phyloP scores from a whole-genome alignment of 148 eudicot genomes.

The Suaeda aralocaspica region DNA sequence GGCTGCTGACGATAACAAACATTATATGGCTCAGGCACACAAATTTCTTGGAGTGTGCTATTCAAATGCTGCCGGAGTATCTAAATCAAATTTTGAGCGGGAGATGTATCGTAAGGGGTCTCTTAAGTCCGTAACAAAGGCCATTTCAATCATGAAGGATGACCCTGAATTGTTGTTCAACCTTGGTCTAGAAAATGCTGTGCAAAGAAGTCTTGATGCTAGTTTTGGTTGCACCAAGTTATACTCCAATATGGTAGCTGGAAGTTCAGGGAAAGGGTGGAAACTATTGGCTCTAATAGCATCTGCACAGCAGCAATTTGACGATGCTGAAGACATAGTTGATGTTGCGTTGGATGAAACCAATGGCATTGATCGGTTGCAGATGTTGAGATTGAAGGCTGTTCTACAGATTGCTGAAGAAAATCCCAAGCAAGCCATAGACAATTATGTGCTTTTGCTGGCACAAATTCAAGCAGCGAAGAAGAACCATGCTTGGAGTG shows the following conservation, averaged over 20 bases:
- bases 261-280: constrained; percentile 60
- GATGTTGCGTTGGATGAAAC: constrained; percentile 82
- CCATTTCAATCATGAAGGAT: constrained; percentile 31
- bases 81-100: constrained; percentile 52
- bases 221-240: constrained; percentile 59
- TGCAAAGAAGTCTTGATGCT: constrained; percentile 59
- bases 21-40: constrained; percentile 54
- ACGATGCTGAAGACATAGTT: constrained; percentile 79
- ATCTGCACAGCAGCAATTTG: constrained; percentile 68
- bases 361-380: constrained; percentile 47
- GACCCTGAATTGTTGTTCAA: constrained; percentile 59
- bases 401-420: constrained; percentile 62
- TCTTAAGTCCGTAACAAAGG: constrained; percentile 38
- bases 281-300: constrained; percentile 61
- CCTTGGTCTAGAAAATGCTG: constrained; percentile 68
- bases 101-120: constrained; percentile 46
- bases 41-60: constrained; percentile 76
- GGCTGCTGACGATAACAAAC: constrained; percentile 41
- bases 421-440: constrained; percentile 80
- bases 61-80: constrained; percentile 65
- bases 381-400: constrained; percentile 67
- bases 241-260: constrained; percentile 56
- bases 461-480: constrained; percentile 58
- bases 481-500: constrained; percentile 23
- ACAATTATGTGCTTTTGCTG: constrained; percentile 62